Evolutionary conservation across 2,329 filamentous ascomycete genomes (phyloP), one percentile per base, ranked within the genome.

Genomic region (Orbilia quercus): DNA sequence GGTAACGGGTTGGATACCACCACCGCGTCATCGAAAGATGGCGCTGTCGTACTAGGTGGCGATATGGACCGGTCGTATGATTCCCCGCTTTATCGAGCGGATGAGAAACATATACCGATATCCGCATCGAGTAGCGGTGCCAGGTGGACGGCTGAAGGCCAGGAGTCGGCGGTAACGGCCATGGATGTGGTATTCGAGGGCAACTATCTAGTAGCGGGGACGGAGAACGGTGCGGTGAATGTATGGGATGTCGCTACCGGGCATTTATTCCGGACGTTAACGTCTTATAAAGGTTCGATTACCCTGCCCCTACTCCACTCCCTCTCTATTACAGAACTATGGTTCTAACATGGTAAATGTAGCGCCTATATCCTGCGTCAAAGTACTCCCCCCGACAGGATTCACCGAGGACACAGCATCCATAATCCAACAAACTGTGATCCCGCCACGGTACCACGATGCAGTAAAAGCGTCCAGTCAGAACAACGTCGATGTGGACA

Each of bases 161-260:
- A 76, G 22, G 71, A 75, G 28, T 66, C 71, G 5, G 59, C 73
- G 7, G 74, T 77, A 44, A 76, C 67, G 20, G 55, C 75, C 9
- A 72, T 78, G 40, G 73, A 66, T 20, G 75, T 77, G 2, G 69
- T 76, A 7, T 77, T 75, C 23, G 76, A 78, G 36, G 77, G 77
- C 12, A 77, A 77, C 20, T 76, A 76, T 38, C 23, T 78, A 9
- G 54, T 78, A 5, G 75, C 76, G 1, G 77, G 77, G 12, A 76
- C 72, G 16, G 75, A 77, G 40, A 72, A 70, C 20, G 77, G 77
- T 14, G 74, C 75, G 57, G 76, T 77, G 2, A 75, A 58, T 12
- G 70, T 78, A 5, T 78, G 77, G 76, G 77, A 78, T 72, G 69
- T 78, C 28, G 76, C 77, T 3, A 77, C 77, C 6, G 77, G 77